phyloP scores from a whole-genome alignment of 352 stramenopile genomes.

The Phytopythium aichiense region DNA sequence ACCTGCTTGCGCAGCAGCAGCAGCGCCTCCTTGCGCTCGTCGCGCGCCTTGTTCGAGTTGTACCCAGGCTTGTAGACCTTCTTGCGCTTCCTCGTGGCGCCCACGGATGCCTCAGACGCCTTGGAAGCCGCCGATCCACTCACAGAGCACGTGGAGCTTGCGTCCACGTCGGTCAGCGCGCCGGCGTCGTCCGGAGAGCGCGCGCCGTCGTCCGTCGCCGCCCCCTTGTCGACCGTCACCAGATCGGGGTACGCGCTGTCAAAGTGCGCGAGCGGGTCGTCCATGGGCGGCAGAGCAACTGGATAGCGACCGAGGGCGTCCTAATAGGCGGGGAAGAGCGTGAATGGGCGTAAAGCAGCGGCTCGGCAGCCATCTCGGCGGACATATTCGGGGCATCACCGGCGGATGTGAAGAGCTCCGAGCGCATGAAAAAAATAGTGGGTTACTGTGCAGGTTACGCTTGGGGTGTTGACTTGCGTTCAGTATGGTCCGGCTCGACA shows the following conservation, averaged over 20 bases:
- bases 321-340: not conserved
- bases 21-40: constrained; percentile 31
- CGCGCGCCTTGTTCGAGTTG: constrained; percentile 18
- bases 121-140: not conserved
- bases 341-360: not conserved
- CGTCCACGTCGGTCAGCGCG: not conserved
- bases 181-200: not conserved
- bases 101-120: not conserved
- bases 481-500: not conserved
- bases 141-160: not conserved
- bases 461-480: too few relatives aligned
- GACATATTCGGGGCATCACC: too few relatives aligned
- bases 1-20: constrained; percentile 34
- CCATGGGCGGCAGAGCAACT: not conserved
- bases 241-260: not conserved
- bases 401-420: too few relatives aligned
- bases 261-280: not conserved
- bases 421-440: too few relatives aligned
- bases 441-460: not conserved
- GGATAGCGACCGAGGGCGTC: not conserved
- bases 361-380: too few relatives aligned
- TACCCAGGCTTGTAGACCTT: not conserved
- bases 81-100: not conserved
- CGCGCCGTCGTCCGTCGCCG: not conserved
- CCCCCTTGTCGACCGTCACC: not conserved